phyloP scores from a whole-genome alignment of 192 early-diverging fungal genomes.

The Geranomyces michiganensis region DNA sequence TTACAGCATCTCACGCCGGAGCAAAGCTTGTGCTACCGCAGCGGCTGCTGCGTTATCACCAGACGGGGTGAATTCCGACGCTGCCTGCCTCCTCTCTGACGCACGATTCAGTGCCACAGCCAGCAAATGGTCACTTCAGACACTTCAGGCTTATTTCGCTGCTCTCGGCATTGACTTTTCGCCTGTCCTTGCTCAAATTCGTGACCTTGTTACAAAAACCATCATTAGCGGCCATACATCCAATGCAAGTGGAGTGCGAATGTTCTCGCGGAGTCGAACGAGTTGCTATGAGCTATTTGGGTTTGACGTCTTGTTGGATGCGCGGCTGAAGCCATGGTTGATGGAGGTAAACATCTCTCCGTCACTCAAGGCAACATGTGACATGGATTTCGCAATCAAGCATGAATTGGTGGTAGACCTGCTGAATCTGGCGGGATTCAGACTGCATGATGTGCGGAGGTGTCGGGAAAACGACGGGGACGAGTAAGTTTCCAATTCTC shows the following conservation, averaged over 20 bases:
- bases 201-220: slow-evolving; percentile 44
- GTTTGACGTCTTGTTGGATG: slow-evolving; percentile 59
- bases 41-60: neutral
- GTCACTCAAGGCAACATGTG: slow-evolving; percentile 46
- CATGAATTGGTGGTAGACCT: slow-evolving; percentile 42
- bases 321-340: slow-evolving; percentile 58
- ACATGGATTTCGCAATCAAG: slow-evolving; percentile 48
- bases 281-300: slow-evolving; percentile 61
- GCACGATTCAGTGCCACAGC: slow-evolving; percentile 31
- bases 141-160: slow-evolving; percentile 42
- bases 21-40: neutral
- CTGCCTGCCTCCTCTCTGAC: slow-evolving; percentile 25
- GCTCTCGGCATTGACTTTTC: slow-evolving; percentile 34
- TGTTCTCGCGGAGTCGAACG: slow-evolving; percentile 37
- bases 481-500: slow-evolving; percentile 11
- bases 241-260: slow-evolving; percentile 44
- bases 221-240: slow-evolving; percentile 41
- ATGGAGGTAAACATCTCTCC: slow-evolving; percentile 66
- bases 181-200: slow-evolving; percentile 37
- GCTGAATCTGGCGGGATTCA: slow-evolving; percentile 51
- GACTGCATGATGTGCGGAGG: slow-evolving; percentile 33
- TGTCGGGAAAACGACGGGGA: slow-evolving; percentile 7
- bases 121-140: slow-evolving; percentile 46
- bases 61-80: neutral
- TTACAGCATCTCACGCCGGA: slow-evolving; percentile 39